Percentiles rank a stretch among this genome's conserved stretches.
Conservation (phyloP, 106 monocot genomes). For the Allium cepa region DNA sequence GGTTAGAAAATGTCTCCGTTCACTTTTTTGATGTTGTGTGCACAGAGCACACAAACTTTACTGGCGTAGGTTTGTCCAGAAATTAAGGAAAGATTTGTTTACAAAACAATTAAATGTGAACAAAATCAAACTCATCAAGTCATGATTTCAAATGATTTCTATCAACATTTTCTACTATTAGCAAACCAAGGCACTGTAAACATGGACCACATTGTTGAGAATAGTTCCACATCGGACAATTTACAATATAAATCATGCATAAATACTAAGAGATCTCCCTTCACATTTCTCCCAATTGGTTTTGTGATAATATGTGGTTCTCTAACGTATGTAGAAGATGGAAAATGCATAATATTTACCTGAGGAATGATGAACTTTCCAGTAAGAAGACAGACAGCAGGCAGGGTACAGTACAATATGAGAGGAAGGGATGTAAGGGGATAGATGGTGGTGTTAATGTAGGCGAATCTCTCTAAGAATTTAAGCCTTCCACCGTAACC, state of each 20-base stretch:
- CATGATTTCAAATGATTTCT: too few relatives aligned
- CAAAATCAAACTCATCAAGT: too few relatives aligned
- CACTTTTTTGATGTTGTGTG: too few relatives aligned
- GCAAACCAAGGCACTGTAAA: background rate
- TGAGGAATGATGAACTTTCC: conserved; percentile 83
- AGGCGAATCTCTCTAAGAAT: conserved; percentile 82
- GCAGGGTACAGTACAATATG: conserved; percentile 63
- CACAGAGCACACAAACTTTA: too few relatives aligned
- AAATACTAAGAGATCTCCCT: background rate
- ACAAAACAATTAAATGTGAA: too few relatives aligned
- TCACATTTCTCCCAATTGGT: background rate
- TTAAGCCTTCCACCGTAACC: conserved; percentile 80
- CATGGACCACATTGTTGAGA: background rate
- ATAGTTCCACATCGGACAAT: too few relatives aligned
- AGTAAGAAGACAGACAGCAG: conserved; percentile 28
- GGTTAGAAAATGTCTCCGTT: too few relatives aligned
- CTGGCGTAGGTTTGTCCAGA: too few relatives aligned
- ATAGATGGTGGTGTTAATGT: conserved; percentile 88
- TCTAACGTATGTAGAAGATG: background rate
- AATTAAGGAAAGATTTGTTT: too few relatives aligned
- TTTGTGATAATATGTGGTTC: background rate
- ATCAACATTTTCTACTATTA: background rate
- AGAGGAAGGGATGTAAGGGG: conserved; percentile 73
- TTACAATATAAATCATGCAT: too few relatives aligned
- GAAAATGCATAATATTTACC: conserved; percentile 17